These are phyloP conservation scores for Saccharum hybrid DNA, from an alignment of 202 grass and related monocot species.

Conservation along the genomic window DNA sequence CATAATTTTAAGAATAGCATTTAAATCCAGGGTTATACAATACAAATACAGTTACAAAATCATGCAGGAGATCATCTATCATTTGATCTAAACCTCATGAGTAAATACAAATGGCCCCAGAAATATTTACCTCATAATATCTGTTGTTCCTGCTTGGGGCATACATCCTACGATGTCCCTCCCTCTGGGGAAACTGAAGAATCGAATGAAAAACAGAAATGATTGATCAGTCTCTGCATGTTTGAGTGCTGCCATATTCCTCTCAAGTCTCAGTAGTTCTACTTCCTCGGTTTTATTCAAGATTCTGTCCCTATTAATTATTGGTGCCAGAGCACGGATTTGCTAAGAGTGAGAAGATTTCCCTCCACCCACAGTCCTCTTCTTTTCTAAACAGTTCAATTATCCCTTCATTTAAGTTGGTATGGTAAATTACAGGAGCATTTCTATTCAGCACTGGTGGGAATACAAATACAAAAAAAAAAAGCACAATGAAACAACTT, in stretches of 20 bases:
- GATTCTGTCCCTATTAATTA: not conserved
- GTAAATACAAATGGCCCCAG: not conserved
- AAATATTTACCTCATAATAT: constrained; percentile 51
- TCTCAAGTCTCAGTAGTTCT: not conserved
- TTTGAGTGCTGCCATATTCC: constrained; percentile 11
- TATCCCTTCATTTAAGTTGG: constrained; percentile 9
- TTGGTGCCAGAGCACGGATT: not conserved
- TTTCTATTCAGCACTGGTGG: not conserved
- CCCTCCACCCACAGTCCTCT: constrained; percentile 1
- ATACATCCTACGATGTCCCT: constrained; percentile 15
- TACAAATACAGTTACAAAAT: not conserved
- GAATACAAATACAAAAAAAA: not conserved
- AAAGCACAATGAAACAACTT: not conserved
- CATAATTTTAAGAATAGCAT: constrained; percentile 5
- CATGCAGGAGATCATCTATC: constrained; percentile 5
- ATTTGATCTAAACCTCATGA: constrained; percentile 4
- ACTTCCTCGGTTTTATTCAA: constrained; percentile 3
- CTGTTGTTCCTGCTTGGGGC: constrained; percentile 9
- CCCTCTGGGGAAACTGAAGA: constrained; percentile 57
- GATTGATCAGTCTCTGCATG: constrained; percentile 35
- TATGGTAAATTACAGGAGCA: constrained; percentile 18
- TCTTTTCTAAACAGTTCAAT: too few relatives aligned
- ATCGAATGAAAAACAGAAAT: constrained; percentile 42
- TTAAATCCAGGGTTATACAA: constrained; percentile 9
- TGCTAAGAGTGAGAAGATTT: constrained; percentile 22